Evolutionary conservation across 441 rosid genomes (phyloP).

Genomic region (Lepidium campestre): DNA sequence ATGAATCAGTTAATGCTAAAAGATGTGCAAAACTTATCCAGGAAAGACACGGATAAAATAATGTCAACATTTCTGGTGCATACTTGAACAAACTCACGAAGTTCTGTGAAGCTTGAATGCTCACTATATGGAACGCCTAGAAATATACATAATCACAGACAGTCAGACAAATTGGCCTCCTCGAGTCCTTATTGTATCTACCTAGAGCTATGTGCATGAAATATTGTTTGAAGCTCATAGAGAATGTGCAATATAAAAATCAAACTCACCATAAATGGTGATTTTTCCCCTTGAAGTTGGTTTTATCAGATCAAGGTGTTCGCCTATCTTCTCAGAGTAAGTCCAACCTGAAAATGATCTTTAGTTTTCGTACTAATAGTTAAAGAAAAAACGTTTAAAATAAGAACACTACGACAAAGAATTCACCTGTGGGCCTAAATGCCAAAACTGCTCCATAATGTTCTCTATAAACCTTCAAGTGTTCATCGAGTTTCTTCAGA

Average conservation of each 20-base stretch:
- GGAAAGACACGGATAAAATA: not conserved
- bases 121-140: slow-evolving; percentile 86
- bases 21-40: not conserved
- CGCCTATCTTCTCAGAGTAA: slow-evolving; percentile 56
- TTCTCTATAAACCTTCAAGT: slow-evolving; percentile 41
- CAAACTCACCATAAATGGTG: slow-evolving; percentile 63
- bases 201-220: not conserved
- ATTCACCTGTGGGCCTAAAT: slow-evolving; percentile 75
- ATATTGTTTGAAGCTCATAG: not conserved
- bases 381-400: not conserved
- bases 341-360: slow-evolving; percentile 56
- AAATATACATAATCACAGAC: not conserved
- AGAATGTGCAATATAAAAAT: slow-evolving; percentile 3
- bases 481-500: slow-evolving; percentile 45
- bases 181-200: not conserved
- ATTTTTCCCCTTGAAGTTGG: slow-evolving; percentile 56
- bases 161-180: not conserved
- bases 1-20: not conserved
- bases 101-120: slow-evolving; percentile 82
- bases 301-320: slow-evolving; percentile 56
- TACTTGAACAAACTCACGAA: slow-evolving; percentile 74
- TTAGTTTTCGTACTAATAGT: not conserved
- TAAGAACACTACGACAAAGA: not conserved
- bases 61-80: not conserved
- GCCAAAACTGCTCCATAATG: slow-evolving; percentile 58